Evolutionary conservation across 2,329 filamentous ascomycete species (phyloP).

Genomic region (Colletotrichum abscissum): DNA sequence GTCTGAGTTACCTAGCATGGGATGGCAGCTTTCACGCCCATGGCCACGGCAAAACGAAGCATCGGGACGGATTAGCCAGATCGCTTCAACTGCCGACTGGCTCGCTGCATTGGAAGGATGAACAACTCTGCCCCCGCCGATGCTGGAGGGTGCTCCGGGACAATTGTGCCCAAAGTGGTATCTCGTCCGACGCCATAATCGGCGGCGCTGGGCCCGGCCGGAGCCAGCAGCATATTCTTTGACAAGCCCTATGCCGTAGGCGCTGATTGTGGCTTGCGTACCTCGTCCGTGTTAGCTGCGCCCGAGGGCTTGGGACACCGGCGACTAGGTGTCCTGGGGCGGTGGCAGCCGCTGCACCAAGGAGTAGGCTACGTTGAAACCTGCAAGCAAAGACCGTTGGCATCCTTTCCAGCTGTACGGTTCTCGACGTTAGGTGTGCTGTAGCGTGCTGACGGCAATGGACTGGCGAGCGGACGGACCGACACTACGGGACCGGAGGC

Average conservation of each 20-base stretch:
- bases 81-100: constrained; percentile 4
- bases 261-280: neutral
- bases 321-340: constrained; percentile 9
- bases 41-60: neutral
- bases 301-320: constrained; percentile 26
- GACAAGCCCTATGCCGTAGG: neutral
- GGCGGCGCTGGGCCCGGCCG: neutral
- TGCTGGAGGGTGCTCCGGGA: neutral
- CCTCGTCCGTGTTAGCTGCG: constrained; percentile 13
- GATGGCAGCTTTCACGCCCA: neutral
- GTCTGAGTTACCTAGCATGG: neutral
- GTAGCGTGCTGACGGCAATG: neutral
- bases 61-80: neutral
- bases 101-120: neutral
- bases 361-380: neutral
- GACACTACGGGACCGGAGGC: neutral
- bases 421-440: constrained; percentile 7
- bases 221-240: constrained; percentile 11
- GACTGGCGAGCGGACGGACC: neutral
- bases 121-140: neutral
- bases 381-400: constrained; percentile 17
- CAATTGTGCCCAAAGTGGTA: constrained; percentile 2
- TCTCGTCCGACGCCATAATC: constrained; percentile 8
- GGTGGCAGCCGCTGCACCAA: constrained; percentile 14
- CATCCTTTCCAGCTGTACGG: neutral